Evolutionary conservation across 2,329 filamentous ascomycete genomes (phyloP).

Genomic region (Sphaerulina vaccinii): DNA sequence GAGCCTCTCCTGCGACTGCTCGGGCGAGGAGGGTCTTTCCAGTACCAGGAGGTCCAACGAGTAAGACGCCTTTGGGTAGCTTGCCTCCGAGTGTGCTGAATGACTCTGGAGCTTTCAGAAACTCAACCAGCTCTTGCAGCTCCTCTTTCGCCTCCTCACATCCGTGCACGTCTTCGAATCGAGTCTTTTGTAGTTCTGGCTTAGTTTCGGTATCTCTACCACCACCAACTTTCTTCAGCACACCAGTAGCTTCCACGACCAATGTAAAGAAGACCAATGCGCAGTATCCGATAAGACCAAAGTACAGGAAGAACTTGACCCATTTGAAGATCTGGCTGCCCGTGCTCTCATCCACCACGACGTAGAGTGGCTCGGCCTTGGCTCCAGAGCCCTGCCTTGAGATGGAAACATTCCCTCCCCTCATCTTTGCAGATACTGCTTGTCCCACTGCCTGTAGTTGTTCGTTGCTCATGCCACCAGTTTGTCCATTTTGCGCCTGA

Average conservation of each 20-base stretch:
- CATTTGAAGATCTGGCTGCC: constrained; percentile 81
- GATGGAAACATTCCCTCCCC: constrained; percentile 64
- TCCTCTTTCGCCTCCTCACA: constrained; percentile 99
- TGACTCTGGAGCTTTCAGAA: constrained; percentile 86
- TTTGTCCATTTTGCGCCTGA: constrained; percentile 38
- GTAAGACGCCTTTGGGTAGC: constrained; percentile 90
- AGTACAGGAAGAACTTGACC: constrained; percentile 81
- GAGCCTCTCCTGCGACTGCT: constrained; percentile 93
- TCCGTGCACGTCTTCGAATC: constrained; percentile 91
- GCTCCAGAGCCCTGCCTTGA: constrained; percentile 60
- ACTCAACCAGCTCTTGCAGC: constrained; percentile 93
- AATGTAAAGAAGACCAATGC: constrained; percentile 77
- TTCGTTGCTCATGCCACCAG: constrained; percentile 53
- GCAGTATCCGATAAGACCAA: constrained; percentile 75
- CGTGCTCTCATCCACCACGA: constrained; percentile 88
- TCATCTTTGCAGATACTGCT: constrained; percentile 70
- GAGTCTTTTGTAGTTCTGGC: constrained; percentile 85
- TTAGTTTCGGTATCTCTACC: constrained; percentile 78
- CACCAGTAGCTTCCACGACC: constrained; percentile 75
- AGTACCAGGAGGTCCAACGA: constrained; percentile 93
- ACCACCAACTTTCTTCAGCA: constrained; percentile 74
- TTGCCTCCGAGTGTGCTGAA: constrained; percentile 95
- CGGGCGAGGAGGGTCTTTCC: constrained; percentile 95
- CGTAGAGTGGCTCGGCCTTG: constrained; percentile 85
- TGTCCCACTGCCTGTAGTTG: constrained; percentile 78